phyloP scores from a whole-genome alignment of 1,284 basidiomycete species.

The Ustilago shanxiensis region DNA sequence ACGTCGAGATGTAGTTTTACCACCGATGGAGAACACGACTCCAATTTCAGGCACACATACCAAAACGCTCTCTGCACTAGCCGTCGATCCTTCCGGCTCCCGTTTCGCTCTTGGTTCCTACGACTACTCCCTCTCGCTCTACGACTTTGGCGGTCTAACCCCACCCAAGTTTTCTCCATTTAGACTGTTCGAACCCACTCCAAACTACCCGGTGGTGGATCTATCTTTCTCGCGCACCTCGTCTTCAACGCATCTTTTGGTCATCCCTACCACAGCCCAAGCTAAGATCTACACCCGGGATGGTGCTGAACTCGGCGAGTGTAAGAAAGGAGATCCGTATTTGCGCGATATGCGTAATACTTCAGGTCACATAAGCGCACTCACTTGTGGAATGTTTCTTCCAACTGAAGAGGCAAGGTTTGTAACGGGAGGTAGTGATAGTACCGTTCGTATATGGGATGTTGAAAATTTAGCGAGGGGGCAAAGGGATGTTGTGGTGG shows the following conservation, averaged over 20 bases:
- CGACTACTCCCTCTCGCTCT: conserved; percentile 96
- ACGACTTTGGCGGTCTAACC: conserved; percentile 99
- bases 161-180: conserved; percentile 83
- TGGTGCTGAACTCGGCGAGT: conserved; percentile 52
- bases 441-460: conserved; percentile 97
- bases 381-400: conserved; percentile 91
- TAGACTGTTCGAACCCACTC: conserved; percentile 92
- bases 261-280: conserved; percentile 85
- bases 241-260: conserved; percentile 38
- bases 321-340: conserved; percentile 95
- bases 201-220: conserved; percentile 76
- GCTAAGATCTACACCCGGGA: conserved; percentile 83
- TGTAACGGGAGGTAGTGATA: conserved; percentile 93
- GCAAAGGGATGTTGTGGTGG: conserved; percentile 92
- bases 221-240: conserved; percentile 53
- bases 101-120: conserved; percentile 90
- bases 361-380: conserved; percentile 90
- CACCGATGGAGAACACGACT: conserved; percentile 22
- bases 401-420: conserved; percentile 85
- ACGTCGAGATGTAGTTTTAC: neutral
- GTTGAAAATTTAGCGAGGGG: conserved; percentile 79
- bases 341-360: conserved; percentile 99
- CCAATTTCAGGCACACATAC: conserved; percentile 87
- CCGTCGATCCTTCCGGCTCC: conserved; percentile 92
- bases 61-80: conserved; percentile 89